Conservation (phyloP, 129 eudicot genomes). For the Lonicera japonica region DNA sequence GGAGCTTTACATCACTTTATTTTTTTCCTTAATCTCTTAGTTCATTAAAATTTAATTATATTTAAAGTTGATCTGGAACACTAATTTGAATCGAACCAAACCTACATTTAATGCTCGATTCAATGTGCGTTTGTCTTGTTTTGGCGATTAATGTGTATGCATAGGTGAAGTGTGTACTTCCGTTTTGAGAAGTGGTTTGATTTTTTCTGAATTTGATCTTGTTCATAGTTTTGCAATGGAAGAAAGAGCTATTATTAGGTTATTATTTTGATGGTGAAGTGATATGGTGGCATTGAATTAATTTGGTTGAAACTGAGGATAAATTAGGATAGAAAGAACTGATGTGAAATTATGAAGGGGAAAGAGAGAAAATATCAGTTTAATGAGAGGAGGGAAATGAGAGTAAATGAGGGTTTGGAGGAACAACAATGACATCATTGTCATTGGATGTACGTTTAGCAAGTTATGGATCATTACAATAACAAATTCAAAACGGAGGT, state of each 20-base stretch:
- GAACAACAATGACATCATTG: no score
- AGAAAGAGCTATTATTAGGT: no score
- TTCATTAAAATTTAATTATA: not conserved
- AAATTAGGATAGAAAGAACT: no score
- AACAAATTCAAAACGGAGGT: constrained; percentile 45
- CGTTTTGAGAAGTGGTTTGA: not conserved
- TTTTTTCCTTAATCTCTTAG: not conserved
- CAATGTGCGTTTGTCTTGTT: not conserved
- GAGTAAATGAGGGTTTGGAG: no score
- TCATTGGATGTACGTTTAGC: constrained; percentile 40
- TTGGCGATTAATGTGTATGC: no score
- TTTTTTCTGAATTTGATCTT: not conserved
- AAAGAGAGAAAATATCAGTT: no score
- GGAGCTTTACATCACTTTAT: not conserved
- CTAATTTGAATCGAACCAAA: not conserved
- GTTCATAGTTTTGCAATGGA: not conserved
- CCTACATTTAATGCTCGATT: not conserved
- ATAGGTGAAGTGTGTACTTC: no score
- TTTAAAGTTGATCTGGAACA: not conserved
- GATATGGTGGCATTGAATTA: not conserved
- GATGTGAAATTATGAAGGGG: no score
- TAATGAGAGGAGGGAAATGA: no score
- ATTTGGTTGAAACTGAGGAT: not conserved
- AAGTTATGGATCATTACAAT: constrained; percentile 92
- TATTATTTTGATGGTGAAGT: not conserved